Percentiles rank a stretch among this genome's conserved stretches.
These are phyloP conservation scores for Polychaeton citri DNA, from an alignment of 2,329 filamentous ascomycete species.

Conservation along the genomic window DNA sequence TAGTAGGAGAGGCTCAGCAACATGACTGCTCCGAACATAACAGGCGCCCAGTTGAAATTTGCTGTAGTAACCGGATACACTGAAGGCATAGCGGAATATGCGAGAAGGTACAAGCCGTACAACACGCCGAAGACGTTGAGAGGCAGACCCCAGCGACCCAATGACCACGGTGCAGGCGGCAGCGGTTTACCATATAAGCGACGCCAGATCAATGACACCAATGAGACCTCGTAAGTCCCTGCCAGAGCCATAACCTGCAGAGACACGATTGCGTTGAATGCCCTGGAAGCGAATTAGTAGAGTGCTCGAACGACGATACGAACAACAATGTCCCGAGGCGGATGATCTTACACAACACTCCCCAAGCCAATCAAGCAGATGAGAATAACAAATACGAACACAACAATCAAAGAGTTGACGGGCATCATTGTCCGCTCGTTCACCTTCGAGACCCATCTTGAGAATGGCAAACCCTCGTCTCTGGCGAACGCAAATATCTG, in stretches of 20 bases:
- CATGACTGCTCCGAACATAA: conserved; percentile 25
- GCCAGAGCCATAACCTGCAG: conserved; percentile 27
- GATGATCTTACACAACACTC: neutral
- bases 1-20: conserved; percentile 6
- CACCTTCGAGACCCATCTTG: conserved; percentile 5
- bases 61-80: conserved; percentile 19
- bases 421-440: conserved; percentile 10
- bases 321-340: conserved; percentile 13
- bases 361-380: conserved; percentile 10
- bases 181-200: conserved; percentile 23
- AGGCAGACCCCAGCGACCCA: conserved; percentile 24
- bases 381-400: conserved; percentile 6
- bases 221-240: conserved; percentile 26
- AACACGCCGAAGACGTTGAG: conserved; percentile 24
- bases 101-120: conserved; percentile 22
- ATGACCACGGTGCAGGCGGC: conserved; percentile 22
- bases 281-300: conserved; percentile 22
- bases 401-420: conserved; percentile 11
- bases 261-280: conserved; percentile 29
- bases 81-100: conserved; percentile 31
- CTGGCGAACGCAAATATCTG: conserved; percentile 27
- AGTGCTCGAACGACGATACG: no score
- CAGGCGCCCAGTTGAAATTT: conserved; percentile 39
- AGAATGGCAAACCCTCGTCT: conserved; percentile 22
- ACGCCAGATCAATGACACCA: conserved; percentile 22